Base-by-base conservation (phyloP, 805 yeast genomes). In the Kuraishia capsulata region DNA sequence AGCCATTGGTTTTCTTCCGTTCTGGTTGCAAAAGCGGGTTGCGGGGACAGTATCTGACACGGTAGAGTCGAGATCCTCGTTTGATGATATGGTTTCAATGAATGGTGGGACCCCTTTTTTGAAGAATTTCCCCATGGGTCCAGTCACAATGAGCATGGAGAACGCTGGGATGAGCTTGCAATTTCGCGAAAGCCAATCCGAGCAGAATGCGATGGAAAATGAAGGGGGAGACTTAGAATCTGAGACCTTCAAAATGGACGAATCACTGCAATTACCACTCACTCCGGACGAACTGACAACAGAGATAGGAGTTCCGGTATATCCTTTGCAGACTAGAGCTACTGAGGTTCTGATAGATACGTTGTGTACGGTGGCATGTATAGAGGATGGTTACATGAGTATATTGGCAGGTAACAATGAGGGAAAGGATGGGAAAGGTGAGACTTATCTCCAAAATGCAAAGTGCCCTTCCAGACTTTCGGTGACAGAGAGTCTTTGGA, bases 231-330 rank as follows among this genome's bases (percentile, higher is more conserved):
- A 4, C 3, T 4, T 4, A 5, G 18, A 5, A n/a, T 26, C 20
- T 3, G 36, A 20, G 19, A n/a, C n/a, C n/a, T n/a, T n/a, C n/a
- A n/a, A n/a, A n/a, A n/a, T n/a, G n/a, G n/a, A n/a, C n/a, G n/a
- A n/a, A n/a, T n/a, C n/a, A n/a, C n/a, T n/a, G n/a, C n/a, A n/a
- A n/a, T 37, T 46, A 19, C 53, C 53, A 3, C 25, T 43, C 26
- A 47, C 54, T 3, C 52, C 53, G 4, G 45, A 46, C 3, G 52
- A 45, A 26, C 39, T 50, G 5, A 40, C 43, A 1, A 31, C 31
- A 5, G 44, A 46, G 29, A 33, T 46, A 8, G 53, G 52, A 1
- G 40, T 37, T 3, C 52, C 52, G 3, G 13, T 35, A 1, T 44
- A 46, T 18, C 11, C n/a, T 10, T 5, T 11, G 17, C 14, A 28